Base-by-base conservation (phyloP, 1,284 basidiomycete species). In the Cutaneotrichosporon daszewskae region DNA sequence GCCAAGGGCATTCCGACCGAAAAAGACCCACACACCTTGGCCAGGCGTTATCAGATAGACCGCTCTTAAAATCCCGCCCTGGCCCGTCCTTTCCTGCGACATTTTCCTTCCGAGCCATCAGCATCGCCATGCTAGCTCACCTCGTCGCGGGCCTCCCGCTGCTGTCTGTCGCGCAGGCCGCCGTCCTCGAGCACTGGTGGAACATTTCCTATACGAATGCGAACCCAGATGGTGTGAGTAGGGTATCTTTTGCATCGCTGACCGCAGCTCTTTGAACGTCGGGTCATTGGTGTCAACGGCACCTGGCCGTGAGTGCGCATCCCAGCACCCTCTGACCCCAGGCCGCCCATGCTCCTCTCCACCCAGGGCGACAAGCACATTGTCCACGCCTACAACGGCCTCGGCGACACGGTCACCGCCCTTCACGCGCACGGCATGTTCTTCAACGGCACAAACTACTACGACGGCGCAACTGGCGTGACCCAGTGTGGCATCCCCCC, bases 351-450 rank as follows among this genome's bases (percentile, higher is more conserved):
- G 0, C 72, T 91, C 49, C 77, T 81, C 37, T 77, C 88, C n/a
- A 77, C 76, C 52, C 77, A 79, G 13, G 79, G 77, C 18, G 88
- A 95, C 66, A 78, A 77, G 0, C 50, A 60, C 29, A 52, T 61
- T 20, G 75, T 95, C 0, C 89, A 95, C 64, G 79, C 82, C 14
- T 57, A 58, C 40, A 92, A 91, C 69, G 79, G 77, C 2, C 71
- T 92, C 37, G 79, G 83, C 36, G 62, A 73, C 20, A 73, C 79
- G 2, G 75, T 79, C 0, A 71, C 71, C 8, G 57, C 64, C 2
- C 54, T 72, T 7, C 88, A 92, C 66, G 83, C 88, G 58, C 88
- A 96, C 72, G 91, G 91, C 54, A 88, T 92, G 84, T 89, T 81
- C 73, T 91, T 94, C 75, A 91, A 90, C 69, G 76, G 78, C 10